A percentile compares a stretch with the other conserved stretches of the same genome.
These are phyloP conservation scores for Cyclospora cayetanensis DNA, from an alignment of 169 alveolate genomes.

Conservation along the genomic window DNA sequence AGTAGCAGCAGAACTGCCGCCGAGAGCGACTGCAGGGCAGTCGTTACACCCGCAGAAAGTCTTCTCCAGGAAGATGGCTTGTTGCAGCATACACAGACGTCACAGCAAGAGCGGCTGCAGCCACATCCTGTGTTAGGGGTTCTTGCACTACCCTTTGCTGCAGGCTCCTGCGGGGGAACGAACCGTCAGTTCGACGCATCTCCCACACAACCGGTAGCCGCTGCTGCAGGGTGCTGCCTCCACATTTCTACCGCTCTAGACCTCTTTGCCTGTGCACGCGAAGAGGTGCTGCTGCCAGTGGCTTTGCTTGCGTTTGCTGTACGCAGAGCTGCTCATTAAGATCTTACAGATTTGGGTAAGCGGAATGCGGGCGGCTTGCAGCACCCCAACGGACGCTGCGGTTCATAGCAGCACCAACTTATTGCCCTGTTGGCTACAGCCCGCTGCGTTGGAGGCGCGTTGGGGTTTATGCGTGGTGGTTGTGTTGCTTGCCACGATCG, in stretches of 20 bases:
- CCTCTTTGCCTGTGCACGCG: not conserved
- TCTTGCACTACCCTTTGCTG: conserved; percentile 4
- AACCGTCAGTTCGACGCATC: conserved; percentile 31
- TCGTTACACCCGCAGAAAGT: not conserved
- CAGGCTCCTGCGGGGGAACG: not conserved
- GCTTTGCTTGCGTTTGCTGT: not conserved
- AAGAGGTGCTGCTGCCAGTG: not conserved
- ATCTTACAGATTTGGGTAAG: not conserved
- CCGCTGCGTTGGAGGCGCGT: conserved; percentile 28
- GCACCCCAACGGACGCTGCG: conserved; percentile 25
- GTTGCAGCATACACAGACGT: not conserved
- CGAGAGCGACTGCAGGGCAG: conserved; percentile 10
- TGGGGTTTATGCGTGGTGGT: conserved; percentile 19
- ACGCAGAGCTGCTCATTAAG: conserved; percentile 16
- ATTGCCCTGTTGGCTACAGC: conserved; percentile 22
- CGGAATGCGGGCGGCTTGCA: not conserved
- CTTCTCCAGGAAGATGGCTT: not conserved
- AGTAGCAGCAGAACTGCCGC: conserved; percentile 36
- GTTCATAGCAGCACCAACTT: not conserved
- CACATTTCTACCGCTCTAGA: not conserved
- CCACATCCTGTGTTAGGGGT: not conserved
- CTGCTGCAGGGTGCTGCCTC: not conserved
- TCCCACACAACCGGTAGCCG: not conserved
- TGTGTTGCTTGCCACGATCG: not conserved
- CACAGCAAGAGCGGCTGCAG: conserved; percentile 22